Evolutionary conservation across 2,329 filamentous ascomycete genomes (phyloP).

Genomic region (Plectosphaerella cucumerina): DNA sequence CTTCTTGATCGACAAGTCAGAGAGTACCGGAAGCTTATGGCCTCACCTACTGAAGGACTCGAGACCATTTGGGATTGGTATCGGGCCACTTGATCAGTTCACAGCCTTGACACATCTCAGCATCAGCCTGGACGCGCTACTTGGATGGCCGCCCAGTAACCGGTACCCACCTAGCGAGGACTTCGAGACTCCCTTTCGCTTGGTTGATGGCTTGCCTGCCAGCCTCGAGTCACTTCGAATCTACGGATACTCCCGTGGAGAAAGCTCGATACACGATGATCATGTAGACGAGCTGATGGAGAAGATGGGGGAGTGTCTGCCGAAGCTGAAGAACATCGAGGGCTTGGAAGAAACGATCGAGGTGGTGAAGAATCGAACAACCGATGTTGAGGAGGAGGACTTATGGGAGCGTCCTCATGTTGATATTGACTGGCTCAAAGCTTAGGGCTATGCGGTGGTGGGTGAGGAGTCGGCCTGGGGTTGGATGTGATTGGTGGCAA

Average conservation of each 20-base stretch:
- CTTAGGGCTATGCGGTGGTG: too few relatives aligned
- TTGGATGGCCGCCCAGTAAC: background rate
- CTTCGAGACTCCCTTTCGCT: slow-evolving; percentile 1
- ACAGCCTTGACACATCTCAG: slow-evolving; percentile 5
- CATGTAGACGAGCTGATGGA: slow-evolving; percentile 7
- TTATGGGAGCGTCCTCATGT: background rate
- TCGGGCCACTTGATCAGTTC: slow-evolving; percentile 8
- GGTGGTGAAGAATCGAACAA: background rate
- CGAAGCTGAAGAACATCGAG: slow-evolving; percentile 3
- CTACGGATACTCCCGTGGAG: slow-evolving; percentile 9
- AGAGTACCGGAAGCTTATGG: background rate
- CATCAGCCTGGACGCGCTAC: background rate
- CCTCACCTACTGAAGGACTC: background rate
- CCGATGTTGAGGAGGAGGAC: background rate
- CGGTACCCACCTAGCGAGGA: too few relatives aligned
- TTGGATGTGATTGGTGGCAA: too few relatives aligned
- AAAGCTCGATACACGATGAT: slow-evolving; percentile 1
- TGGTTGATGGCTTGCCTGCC: slow-evolving; percentile 9
- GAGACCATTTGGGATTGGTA: slow-evolving; percentile 2
- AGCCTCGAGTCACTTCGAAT: slow-evolving; percentile 10
- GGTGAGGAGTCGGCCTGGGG: too few relatives aligned
- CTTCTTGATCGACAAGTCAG: background rate
- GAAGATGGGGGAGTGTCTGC: slow-evolving; percentile 6
- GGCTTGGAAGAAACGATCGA: background rate
- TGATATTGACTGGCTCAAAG: background rate